Evolutionary conservation across 2,329 filamentous ascomycete species (phyloP).

Genomic region (Boeremia lycopersici): DNA sequence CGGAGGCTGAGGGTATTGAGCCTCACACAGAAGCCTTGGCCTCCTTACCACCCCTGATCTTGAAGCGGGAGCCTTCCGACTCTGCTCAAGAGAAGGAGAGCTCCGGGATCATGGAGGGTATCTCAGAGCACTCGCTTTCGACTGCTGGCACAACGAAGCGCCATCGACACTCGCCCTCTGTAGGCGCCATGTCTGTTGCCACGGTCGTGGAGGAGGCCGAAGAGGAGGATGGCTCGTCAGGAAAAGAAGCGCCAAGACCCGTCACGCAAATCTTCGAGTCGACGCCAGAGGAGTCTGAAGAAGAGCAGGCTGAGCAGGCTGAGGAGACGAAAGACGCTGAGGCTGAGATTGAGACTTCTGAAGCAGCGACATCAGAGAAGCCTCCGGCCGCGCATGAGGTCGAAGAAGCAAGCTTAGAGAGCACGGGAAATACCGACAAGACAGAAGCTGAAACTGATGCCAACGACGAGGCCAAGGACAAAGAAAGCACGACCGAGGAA

Average conservation of each 20-base stretch:
- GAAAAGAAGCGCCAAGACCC: constrained; percentile 17
- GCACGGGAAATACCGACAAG: not conserved
- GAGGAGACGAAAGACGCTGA: constrained; percentile 3
- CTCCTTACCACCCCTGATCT: constrained; percentile 37
- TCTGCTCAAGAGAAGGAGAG: constrained; percentile 29
- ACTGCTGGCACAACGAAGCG: constrained; percentile 76
- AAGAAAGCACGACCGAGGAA: not conserved
- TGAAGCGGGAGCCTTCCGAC: constrained; percentile 45
- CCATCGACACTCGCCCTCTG: constrained; percentile 82
- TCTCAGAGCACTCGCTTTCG: constrained; percentile 55
- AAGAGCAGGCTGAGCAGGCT: not conserved
- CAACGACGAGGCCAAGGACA: constrained; percentile 1
- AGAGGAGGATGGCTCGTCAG: constrained; percentile 61
- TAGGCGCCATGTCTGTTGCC: constrained; percentile 72
- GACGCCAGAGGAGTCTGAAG: constrained; percentile 14
- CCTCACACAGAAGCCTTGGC: constrained; percentile 52
- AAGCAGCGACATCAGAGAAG: not conserved
- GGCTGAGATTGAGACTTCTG: not conserved
- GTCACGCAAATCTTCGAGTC: constrained; percentile 28
- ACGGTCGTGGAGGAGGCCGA: constrained; percentile 85
- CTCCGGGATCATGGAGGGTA: constrained; percentile 27
- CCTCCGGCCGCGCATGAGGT: not conserved
- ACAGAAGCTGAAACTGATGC: not conserved
- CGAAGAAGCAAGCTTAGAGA: constrained; percentile 14
- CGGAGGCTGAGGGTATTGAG: constrained; percentile 82